These are phyloP conservation scores for Vitis hybrid DNA, from an alignment of 177 flowering plant genomes.

Conservation along the genomic window DNA sequence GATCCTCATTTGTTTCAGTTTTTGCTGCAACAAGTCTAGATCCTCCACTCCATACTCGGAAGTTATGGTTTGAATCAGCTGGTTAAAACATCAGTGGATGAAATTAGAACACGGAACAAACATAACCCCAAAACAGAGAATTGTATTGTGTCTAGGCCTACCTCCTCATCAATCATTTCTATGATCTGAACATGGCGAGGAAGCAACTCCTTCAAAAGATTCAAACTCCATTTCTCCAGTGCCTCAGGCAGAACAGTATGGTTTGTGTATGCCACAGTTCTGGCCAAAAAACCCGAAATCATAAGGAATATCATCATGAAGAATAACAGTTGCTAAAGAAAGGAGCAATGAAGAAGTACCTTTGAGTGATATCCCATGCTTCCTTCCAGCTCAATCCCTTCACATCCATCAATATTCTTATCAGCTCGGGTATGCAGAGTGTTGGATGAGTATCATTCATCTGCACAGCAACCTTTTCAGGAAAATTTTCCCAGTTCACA, in stretches of 20 bases:
- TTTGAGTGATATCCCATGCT: slow-evolving; percentile 88
- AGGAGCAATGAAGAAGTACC: slow-evolving; percentile 35
- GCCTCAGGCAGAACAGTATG: slow-evolving; percentile 99
- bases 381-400: slow-evolving; percentile 81
- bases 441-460: slow-evolving; percentile 99
- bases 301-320: too few species aligned
- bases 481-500: slow-evolving; percentile 82
- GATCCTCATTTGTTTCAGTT: slow-evolving; percentile 76
- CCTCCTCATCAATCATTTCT: slow-evolving; percentile 91
- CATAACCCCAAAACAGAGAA: not conserved
- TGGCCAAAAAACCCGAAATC: slow-evolving; percentile 16
- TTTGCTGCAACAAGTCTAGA: slow-evolving; percentile 54
- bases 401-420: slow-evolving; percentile 82
- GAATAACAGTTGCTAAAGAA: not conserved
- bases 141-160: slow-evolving; percentile 16
- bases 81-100: slow-evolving; percentile 20
- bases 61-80: slow-evolving; percentile 65
- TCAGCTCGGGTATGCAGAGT: slow-evolving; percentile 93
- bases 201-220: slow-evolving; percentile 86
- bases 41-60: slow-evolving; percentile 70
- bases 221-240: slow-evolving; percentile 94
- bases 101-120: slow-evolving; percentile 6
- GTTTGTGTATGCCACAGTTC: slow-evolving; percentile 95
- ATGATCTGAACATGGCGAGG: slow-evolving; percentile 96
- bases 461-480: slow-evolving; percentile 93